phyloP scores from a whole-genome alignment of 805 yeast genomes.

The Maudiozyma barnettii region DNA sequence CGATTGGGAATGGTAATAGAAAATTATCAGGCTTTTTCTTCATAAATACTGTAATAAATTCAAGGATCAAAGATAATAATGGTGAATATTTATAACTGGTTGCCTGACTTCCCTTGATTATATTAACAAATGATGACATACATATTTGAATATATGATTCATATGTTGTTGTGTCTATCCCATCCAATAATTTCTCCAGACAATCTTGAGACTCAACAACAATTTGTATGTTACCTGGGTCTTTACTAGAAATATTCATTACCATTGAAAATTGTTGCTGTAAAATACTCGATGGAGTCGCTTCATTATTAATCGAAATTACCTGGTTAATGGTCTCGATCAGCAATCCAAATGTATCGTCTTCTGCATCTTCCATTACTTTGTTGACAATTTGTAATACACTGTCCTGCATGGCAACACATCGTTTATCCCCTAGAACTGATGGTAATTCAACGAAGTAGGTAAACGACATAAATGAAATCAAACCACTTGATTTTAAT shows the following conservation, averaged over 20 bases:
- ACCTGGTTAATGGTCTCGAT: slow-evolving; percentile 51
- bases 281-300: slow-evolving; percentile 12
- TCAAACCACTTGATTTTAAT: slow-evolving; percentile 31
- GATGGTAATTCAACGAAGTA: slow-evolving; percentile 31
- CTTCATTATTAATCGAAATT: slow-evolving; percentile 33
- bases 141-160: slow-evolving; percentile 39
- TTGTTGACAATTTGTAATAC: slow-evolving; percentile 33
- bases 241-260: slow-evolving; percentile 56
- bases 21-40: slow-evolving; percentile 23
- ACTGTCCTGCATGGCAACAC: slow-evolving; percentile 15
- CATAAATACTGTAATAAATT: slow-evolving; percentile 23
- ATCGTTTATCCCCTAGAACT: slow-evolving; percentile 14
- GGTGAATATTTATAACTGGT: slow-evolving; percentile 44
- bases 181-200: slow-evolving; percentile 47
- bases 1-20: slow-evolving; percentile 20
- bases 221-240: slow-evolving; percentile 65
- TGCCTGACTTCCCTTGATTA: slow-evolving; percentile 19
- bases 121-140: slow-evolving; percentile 41
- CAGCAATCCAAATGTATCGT: slow-evolving; percentile 67
- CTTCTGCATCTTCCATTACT: slow-evolving; percentile 55
- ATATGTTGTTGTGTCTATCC: slow-evolving; percentile 38
- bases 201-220: slow-evolving; percentile 61
- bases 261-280: slow-evolving; percentile 43
- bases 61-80: slow-evolving; percentile 32
- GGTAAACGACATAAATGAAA: slow-evolving; percentile 45